Conservation (phyloP, 208 protist genomes). For the Trypanosoma mega region DNA sequence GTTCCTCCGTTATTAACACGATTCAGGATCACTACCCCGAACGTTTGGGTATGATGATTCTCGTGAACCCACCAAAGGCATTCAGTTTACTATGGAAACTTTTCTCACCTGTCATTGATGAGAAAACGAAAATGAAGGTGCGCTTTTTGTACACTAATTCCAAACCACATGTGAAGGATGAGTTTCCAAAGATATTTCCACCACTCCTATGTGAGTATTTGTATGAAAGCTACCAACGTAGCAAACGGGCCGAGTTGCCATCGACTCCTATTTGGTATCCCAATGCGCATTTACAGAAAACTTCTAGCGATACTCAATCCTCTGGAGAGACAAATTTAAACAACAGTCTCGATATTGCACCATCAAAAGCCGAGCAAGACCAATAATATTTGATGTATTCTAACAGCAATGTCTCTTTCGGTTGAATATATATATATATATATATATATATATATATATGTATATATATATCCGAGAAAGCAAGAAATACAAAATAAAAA, state of each 20-base stretch:
- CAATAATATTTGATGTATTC: neutral
- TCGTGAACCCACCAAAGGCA: conserved; percentile 73
- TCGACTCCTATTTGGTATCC: conserved; percentile 61
- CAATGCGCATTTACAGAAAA: conserved; percentile 23
- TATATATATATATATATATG: too few species aligned
- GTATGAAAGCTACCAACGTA: conserved; percentile 69
- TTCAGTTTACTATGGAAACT: conserved; percentile 81
- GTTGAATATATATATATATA: too few species aligned
- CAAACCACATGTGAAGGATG: conserved; percentile 49
- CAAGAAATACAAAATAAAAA: conserved; percentile 8
- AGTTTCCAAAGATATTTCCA: conserved; percentile 70
- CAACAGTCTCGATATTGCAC: too few species aligned
- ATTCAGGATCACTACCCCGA: conserved; percentile 88
- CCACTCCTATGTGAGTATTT: conserved; percentile 50
- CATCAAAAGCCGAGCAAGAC: too few species aligned
- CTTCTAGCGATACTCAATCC: too few species aligned
- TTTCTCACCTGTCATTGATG: conserved; percentile 69
- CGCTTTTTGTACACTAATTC: conserved; percentile 74
- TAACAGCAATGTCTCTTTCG: too few species aligned
- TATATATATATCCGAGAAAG: too few species aligned
- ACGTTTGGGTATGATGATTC: conserved; percentile 77
- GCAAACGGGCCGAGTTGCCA: conserved; percentile 49
- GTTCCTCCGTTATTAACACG: conserved; percentile 45
- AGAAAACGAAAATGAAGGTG: conserved; percentile 76
- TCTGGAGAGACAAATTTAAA: too few species aligned